phyloP scores from a whole-genome alignment of 2,329 filamentous ascomycete genomes.

The Blastomyces parvus region DNA sequence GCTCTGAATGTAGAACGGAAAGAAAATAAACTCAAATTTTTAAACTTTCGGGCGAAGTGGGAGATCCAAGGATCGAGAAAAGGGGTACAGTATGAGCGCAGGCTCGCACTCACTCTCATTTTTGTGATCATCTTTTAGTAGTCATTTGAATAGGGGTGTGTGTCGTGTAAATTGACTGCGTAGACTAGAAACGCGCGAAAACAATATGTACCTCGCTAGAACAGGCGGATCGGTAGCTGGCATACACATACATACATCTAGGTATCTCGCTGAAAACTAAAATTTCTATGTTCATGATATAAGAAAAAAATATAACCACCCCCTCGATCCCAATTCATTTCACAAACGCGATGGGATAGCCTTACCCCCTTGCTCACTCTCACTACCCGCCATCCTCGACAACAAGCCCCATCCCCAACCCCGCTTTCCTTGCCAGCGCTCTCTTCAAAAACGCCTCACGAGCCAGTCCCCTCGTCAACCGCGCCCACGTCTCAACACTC shows the following conservation, averaged over 20 bases:
- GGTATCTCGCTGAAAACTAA: background rate
- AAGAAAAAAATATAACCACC: background rate
- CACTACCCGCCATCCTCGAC: slow-evolving; percentile 1
- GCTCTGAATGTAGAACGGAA: background rate
- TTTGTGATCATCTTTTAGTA: background rate
- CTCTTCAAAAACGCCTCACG: slow-evolving; percentile 41
- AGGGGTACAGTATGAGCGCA: background rate
- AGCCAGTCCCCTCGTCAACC: slow-evolving; percentile 38
- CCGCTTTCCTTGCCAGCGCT: slow-evolving; percentile 39
- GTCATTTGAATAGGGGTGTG: background rate
- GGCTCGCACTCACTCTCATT: background rate
- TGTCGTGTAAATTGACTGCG: background rate
- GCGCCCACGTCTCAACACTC: slow-evolving; percentile 38
- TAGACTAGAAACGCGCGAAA: background rate
- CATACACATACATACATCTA: background rate
- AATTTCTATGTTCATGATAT: background rate
- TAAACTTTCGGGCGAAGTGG: background rate
- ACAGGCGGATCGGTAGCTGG: background rate
- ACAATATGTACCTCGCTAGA: background rate
- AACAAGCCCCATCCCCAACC: slow-evolving; percentile 37
- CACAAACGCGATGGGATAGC: too few species aligned
- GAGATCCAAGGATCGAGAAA: too few species aligned
- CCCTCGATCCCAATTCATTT: background rate
- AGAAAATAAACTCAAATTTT: background rate
- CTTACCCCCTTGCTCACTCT: background rate